Evolutionary conservation across 2,329 filamentous ascomycete species (phyloP).

Genomic region (Cercospora sojina): DNA sequence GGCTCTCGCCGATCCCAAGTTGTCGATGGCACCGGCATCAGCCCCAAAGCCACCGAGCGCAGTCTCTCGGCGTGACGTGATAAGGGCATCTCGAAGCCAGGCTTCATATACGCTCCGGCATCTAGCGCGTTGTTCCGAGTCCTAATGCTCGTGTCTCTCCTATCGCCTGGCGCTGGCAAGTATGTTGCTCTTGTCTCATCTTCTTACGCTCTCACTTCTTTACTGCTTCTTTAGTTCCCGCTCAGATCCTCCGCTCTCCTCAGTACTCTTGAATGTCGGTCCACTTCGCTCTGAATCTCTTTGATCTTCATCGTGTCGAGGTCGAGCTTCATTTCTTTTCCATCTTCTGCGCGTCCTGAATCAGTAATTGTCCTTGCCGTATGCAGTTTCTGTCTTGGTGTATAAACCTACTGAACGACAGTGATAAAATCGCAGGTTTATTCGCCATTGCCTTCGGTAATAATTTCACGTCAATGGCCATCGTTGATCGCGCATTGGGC

Average conservation of each 20-base stretch:
- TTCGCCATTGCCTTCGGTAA: slow-evolving; percentile 65
- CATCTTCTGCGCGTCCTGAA: slow-evolving; percentile 68
- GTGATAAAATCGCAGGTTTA: slow-evolving; percentile 65
- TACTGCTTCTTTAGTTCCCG: slow-evolving; percentile 33
- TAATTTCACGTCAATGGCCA: slow-evolving; percentile 75
- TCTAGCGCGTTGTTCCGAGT: too few species aligned
- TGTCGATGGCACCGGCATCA: background rate
- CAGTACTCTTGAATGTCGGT: slow-evolving; percentile 80
- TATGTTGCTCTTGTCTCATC: background rate
- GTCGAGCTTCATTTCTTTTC: slow-evolving; percentile 83
- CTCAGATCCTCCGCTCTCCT: slow-evolving; percentile 79
- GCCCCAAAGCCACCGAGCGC: background rate
- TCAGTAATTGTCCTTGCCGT: slow-evolving; percentile 20
- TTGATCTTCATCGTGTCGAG: slow-evolving; percentile 79
- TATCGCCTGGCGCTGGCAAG: background rate
- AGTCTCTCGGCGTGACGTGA: too few species aligned
- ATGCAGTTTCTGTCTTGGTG: background rate
- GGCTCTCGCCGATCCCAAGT: background rate
- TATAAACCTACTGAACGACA: slow-evolving; percentile 76
- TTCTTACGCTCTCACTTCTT: background rate
- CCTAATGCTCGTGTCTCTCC: background rate
- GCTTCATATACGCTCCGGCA: background rate
- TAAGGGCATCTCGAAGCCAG: too few species aligned
- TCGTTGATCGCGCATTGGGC: slow-evolving; percentile 69
- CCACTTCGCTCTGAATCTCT: slow-evolving; percentile 82